Conservation (phyloP, 805 yeast species). For the Yarrowia yakushimensis region DNA sequence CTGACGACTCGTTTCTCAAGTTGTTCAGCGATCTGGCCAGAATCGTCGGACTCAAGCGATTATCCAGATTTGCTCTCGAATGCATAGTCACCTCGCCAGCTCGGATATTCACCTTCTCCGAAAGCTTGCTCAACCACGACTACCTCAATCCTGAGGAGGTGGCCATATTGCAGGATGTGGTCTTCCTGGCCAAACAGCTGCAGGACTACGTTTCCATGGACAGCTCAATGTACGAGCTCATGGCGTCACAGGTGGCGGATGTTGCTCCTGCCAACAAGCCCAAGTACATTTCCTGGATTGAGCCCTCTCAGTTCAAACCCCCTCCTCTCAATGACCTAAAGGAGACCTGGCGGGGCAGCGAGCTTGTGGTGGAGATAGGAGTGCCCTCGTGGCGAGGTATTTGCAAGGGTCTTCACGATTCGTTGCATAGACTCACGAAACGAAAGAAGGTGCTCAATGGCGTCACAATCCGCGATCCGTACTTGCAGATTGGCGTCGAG, state of each 20-base stretch:
- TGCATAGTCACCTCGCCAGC: constrained; percentile 28
- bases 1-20: constrained; percentile 31
- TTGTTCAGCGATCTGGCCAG: constrained; percentile 27
- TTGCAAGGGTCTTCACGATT: constrained; percentile 2
- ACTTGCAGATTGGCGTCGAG: constrained; percentile 15
- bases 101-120: constrained; percentile 27
- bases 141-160: constrained; percentile 28
- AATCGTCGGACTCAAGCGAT: constrained; percentile 29
- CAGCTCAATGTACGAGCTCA: background rate
- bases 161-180: background rate
- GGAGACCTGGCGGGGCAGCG: constrained; percentile 9
- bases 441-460: constrained; percentile 10
- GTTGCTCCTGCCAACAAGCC: background rate
- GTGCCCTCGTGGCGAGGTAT: constrained; percentile 20
- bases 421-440: background rate
- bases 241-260: background rate
- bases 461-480: constrained; percentile 7
- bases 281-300: constrained; percentile 11
- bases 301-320: background rate
- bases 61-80: constrained; percentile 32
- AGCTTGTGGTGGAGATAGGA: constrained; percentile 12
- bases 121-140: constrained; percentile 26
- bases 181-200: background rate
- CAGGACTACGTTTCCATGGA: constrained; percentile 6
- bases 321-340: background rate